Evolutionary conservation across 139 green algal species (phyloP).

Genomic region (Micromonas commoda): DNA sequence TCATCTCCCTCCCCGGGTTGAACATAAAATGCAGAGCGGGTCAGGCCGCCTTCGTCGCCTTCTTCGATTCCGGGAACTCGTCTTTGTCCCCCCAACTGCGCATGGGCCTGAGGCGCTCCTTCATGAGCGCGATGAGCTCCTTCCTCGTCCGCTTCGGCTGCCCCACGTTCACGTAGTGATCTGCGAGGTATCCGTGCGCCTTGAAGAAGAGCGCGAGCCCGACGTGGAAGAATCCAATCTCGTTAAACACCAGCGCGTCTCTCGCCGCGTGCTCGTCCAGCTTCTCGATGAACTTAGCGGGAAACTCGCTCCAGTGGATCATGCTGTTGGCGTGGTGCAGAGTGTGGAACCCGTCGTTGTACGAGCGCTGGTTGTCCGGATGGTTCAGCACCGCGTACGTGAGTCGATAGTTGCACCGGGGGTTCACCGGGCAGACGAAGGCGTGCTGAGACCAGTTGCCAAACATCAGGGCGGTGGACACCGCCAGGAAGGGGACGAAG

Average conservation of each 20-base stretch:
- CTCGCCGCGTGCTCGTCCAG: neutral
- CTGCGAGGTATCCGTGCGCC: neutral
- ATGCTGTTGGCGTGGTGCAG: conserved; percentile 78
- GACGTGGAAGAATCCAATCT: neutral
- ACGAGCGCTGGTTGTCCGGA: conserved; percentile 66
- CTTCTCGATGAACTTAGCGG: conserved; percentile 31
- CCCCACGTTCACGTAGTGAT: conserved; percentile 16
- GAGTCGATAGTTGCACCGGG: conserved; percentile 47
- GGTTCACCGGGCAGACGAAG: conserved; percentile 59
- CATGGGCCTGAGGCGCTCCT: neutral
- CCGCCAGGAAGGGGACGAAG: conserved; percentile 60
- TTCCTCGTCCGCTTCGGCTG: neutral
- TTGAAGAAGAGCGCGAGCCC: neutral
- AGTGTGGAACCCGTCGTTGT: conserved; percentile 90
- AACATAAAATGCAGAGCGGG: too few species aligned
- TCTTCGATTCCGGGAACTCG: too few species aligned
- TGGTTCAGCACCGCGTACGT: conserved; percentile 77
- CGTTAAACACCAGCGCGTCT: neutral
- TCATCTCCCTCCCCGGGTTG: too few species aligned
- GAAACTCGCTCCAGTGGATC: conserved; percentile 75
- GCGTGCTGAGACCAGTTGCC: conserved; percentile 90
- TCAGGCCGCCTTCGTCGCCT: too few species aligned
- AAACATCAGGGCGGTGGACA: conserved; percentile 76
- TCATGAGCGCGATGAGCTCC: neutral
- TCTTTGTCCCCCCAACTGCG: too few species aligned